Percentiles rank a stretch among this genome's conserved stretches.
These are phyloP conservation scores for Astrephomene gubernaculifera DNA, from an alignment of 139 green algal genomes.

Conservation along the genomic window DNA sequence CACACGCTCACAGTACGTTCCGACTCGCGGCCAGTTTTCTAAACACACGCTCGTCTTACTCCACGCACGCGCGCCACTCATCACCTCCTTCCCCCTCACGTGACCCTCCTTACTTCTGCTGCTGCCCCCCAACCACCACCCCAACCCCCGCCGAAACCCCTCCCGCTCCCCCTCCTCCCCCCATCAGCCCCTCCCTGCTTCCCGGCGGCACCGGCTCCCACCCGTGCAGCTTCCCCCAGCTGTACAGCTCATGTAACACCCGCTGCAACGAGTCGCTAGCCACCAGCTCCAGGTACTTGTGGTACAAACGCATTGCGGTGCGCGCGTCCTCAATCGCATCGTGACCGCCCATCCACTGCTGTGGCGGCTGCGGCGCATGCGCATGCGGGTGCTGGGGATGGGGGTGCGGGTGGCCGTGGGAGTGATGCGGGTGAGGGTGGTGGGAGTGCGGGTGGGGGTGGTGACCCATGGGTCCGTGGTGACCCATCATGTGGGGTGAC, in stretches of 20 bases:
- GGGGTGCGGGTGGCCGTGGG: background rate
- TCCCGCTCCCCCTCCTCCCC: background rate
- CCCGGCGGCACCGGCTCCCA: slow-evolving; percentile 73
- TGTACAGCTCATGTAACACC: slow-evolving; percentile 84
- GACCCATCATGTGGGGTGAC: too few relatives aligned
- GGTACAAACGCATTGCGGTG: slow-evolving; percentile 88
- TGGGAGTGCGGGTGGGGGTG: background rate
- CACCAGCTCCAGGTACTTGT: slow-evolving; percentile 75
- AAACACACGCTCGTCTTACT: too few relatives aligned
- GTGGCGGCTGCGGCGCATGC: background rate
- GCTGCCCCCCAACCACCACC: too few relatives aligned
- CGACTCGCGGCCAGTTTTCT: too few relatives aligned
- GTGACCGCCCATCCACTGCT: slow-evolving; percentile 57
- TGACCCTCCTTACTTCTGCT: too few relatives aligned
- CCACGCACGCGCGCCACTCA: too few relatives aligned
- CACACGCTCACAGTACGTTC: too few relatives aligned
- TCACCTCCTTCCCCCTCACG: too few relatives aligned
- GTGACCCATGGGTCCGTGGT: too few relatives aligned
- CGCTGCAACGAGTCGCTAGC: slow-evolving; percentile 22
- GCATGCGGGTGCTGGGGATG: background rate
- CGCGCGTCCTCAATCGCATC: slow-evolving; percentile 95
- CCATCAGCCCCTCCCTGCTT: background rate
- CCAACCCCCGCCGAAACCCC: too few relatives aligned
- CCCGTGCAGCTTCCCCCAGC: slow-evolving; percentile 85
- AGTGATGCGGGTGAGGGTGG: background rate